phyloP scores from a whole-genome alignment of 345 rosid genomes.

The Citrus hindsii region DNA sequence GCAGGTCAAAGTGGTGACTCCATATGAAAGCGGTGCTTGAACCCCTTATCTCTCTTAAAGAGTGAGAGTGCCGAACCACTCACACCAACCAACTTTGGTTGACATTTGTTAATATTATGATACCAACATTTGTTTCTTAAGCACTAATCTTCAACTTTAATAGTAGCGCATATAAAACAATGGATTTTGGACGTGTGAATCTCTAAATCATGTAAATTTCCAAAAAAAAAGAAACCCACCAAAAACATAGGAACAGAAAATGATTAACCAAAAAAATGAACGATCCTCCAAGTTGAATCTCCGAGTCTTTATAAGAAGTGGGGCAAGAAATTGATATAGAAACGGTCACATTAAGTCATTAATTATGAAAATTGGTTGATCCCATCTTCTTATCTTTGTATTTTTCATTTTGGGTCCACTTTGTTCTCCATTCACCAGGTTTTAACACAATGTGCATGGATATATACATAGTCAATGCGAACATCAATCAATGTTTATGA shows the following conservation, averaged over 20 bases:
- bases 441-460: not conserved
- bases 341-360: not conserved
- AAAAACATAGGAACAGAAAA: not conserved
- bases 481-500: not conserved
- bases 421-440: not conserved
- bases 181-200: not conserved
- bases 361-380: constrained; percentile 6
- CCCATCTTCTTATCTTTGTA: not conserved
- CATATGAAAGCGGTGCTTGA: no score
- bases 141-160: not conserved
- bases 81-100: no score
- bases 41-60: no score
- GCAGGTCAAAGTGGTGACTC: no score
- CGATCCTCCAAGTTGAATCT: not conserved
- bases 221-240: not conserved
- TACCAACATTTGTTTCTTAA: not conserved
- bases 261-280: not conserved
- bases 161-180: not conserved
- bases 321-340: constrained; percentile 1
- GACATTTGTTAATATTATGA: not conserved
- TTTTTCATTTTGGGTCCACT: not conserved
- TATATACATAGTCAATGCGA: not conserved
- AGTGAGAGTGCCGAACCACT: no score
- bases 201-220: not conserved
- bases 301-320: not conserved